Evolutionary conservation across 768 basidiomycete species (phyloP), one percentile per base, ranked within the genome.

Genomic region (Suillus plorans): DNA sequence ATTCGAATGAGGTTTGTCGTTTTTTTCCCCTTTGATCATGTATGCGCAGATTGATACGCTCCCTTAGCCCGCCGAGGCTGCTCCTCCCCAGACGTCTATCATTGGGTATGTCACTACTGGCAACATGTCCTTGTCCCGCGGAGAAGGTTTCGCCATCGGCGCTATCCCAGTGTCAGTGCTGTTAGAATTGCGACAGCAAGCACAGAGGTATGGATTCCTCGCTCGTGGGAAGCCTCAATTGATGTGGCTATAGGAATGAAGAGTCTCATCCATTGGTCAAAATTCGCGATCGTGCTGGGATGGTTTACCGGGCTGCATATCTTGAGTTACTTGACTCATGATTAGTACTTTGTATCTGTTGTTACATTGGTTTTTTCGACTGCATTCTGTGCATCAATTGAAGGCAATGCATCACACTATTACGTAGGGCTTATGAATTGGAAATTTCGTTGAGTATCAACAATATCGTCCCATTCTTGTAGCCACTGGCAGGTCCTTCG

Each of bases 41-140:
- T 4, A 49, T n/a, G 45, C 49, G 47, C 18, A 55, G 36, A 70
- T 49, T 49, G 5, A 58, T 28, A 31, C 61, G 52, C 41, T 63
- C 42, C 59, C 63, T 52, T 64, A 89, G 88, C 70, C 87, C 4
- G 82, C 81, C 14, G 78, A 81, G 64, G 67, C 74, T 7, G 73
- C 77, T 8, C 81, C 87, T 6, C 69, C 78, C 2, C 71, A 80
- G 56, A 73, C 78, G 4, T 72, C 77, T 4, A 81, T 92, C 31
- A 86, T 97, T 61, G 96, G 97, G 0, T 92, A 91, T 70, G 82
- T 95, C 22, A 94, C 94, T 0, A 89, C 91, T 3, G 96, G 95
- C 0, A 88, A 88, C 65, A 90, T 85, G 72, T 96, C 95, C 2
- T 82, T 98, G 9, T 82, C 87, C 0, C 84, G 88, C 36, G 96